Conservation (phyloP, 2,329 filamentous ascomycete genomes). For the Rutstroemia sp. region DNA sequence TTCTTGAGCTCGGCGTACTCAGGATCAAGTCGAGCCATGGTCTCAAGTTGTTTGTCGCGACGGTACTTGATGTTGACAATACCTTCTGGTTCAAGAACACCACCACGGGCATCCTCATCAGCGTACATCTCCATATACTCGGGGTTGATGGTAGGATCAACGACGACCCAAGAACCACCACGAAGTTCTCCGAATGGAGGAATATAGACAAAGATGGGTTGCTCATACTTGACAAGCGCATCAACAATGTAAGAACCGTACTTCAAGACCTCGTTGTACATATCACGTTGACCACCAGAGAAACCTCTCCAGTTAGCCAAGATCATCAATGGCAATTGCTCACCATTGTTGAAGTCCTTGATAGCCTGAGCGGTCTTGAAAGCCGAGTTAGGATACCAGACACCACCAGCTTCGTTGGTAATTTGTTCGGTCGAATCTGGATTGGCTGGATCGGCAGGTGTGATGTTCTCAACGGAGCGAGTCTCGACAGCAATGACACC, state of each 20-base stretch:
- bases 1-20: constrained; percentile 79
- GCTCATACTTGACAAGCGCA: constrained; percentile 94
- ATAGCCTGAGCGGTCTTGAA: constrained; percentile 99
- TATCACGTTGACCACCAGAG: constrained; percentile 98
- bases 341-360: constrained; percentile 97
- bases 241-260: constrained; percentile 99
- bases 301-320: constrained; percentile 99
- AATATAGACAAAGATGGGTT: constrained; percentile 98
- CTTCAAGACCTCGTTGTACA: constrained; percentile 99
- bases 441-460: constrained; percentile 93
- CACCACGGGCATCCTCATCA: constrained; percentile 87
- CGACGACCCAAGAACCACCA: constrained; percentile 98
- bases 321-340: constrained; percentile 98
- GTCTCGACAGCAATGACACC: constrained; percentile 98
- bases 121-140: constrained; percentile 99
- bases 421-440: constrained; percentile 97
- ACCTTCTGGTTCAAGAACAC: constrained; percentile 95
- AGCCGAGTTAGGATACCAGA: constrained; percentile 99
- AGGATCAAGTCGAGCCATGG: constrained; percentile 89
- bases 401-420: constrained; percentile 89
- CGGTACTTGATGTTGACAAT: constrained; percentile 99
- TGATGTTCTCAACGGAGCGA: constrained; percentile 92
- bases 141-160: constrained; percentile 97
- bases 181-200: constrained; percentile 93
- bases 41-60: constrained; percentile 93